phyloP scores from a whole-genome alignment of 495 filamentous ascomycete species.

The Penicillium goetzii region DNA sequence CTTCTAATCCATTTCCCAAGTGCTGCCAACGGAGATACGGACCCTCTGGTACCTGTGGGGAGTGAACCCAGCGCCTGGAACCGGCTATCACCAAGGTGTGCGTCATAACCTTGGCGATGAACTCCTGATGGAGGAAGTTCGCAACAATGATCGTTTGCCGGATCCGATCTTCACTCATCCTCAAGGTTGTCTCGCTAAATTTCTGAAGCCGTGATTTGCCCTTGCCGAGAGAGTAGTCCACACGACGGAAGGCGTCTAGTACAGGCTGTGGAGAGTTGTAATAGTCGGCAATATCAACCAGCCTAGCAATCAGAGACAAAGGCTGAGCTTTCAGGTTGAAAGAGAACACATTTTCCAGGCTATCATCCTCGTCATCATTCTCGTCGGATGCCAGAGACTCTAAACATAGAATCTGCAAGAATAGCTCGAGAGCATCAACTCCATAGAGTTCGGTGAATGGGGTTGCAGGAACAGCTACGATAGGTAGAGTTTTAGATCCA shows the following conservation, averaged over 20 bases:
- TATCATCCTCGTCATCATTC: slow-evolving; percentile 19
- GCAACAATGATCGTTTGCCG: slow-evolving; percentile 47
- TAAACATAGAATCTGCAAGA: slow-evolving; percentile 41
- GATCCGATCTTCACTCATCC: slow-evolving; percentile 45
- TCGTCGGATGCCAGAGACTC: slow-evolving; percentile 24
- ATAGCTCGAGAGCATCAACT: slow-evolving; percentile 43
- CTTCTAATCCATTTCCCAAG: slow-evolving; percentile 73
- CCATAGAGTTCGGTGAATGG: slow-evolving; percentile 32
- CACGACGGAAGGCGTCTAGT: slow-evolving; percentile 20
- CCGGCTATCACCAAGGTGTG: slow-evolving; percentile 68
- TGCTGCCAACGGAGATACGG: slow-evolving; percentile 67
- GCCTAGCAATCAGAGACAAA: slow-evolving; percentile 36
- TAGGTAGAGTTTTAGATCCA: slow-evolving; percentile 27
- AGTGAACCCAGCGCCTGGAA: slow-evolving; percentile 62
- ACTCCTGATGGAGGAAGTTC: slow-evolving; percentile 29
- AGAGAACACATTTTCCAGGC: slow-evolving; percentile 21
- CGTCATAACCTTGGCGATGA: slow-evolving; percentile 34
- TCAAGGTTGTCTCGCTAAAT: slow-evolving; percentile 35
- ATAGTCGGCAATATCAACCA: slow-evolving; percentile 43
- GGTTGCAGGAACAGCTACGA: slow-evolving; percentile 32
- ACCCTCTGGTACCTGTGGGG: slow-evolving; percentile 19
- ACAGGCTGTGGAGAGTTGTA: slow-evolving; percentile 41
- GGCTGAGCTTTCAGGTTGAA: slow-evolving; percentile 33
- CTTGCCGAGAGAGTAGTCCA: slow-evolving; percentile 38
- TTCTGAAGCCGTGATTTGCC: slow-evolving; percentile 25